phyloP scores from a whole-genome alignment of 345 rosid species.

The Sonneratia alba region DNA sequence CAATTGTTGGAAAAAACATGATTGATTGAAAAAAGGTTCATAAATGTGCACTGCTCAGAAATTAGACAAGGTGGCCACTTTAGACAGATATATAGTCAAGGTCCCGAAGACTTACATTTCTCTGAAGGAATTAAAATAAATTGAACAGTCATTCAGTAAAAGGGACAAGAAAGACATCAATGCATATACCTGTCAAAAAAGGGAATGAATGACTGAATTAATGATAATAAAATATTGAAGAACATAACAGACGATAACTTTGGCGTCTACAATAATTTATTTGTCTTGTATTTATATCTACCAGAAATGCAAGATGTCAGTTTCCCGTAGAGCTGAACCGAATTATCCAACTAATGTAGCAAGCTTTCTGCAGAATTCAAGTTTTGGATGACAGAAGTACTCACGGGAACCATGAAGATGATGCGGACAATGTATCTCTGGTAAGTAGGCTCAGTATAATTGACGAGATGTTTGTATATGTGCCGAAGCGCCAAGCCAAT shows the following conservation, averaged over 20 bases:
- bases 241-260: not conserved
- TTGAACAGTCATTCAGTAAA: conserved; percentile 54
- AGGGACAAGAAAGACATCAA: conserved; percentile 85
- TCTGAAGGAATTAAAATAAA: conserved; percentile 84
- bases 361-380: conserved; percentile 2
- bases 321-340: not conserved
- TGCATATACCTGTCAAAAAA: conserved; percentile 61
- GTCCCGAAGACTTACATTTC: conserved; percentile 66
- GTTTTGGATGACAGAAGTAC: conserved; percentile 12
- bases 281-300: not conserved
- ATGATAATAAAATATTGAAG: not conserved
- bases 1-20: not conserved
- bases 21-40: not conserved
- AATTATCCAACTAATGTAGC: not conserved
- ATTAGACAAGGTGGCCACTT: not conserved
- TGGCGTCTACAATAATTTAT: not conserved
- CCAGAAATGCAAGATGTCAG: not conserved
- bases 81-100: not conserved
- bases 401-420: conserved; percentile 93
- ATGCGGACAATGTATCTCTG: conserved; percentile 99
- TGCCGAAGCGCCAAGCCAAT: conserved; percentile 63
- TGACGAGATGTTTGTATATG: conserved; percentile 77
- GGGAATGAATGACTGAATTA: not conserved
- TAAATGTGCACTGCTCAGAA: not conserved
- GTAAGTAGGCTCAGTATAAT: conserved; percentile 92